phyloP scores from a whole-genome alignment of 495 filamentous ascomycete genomes.

The Tuber brumale region DNA sequence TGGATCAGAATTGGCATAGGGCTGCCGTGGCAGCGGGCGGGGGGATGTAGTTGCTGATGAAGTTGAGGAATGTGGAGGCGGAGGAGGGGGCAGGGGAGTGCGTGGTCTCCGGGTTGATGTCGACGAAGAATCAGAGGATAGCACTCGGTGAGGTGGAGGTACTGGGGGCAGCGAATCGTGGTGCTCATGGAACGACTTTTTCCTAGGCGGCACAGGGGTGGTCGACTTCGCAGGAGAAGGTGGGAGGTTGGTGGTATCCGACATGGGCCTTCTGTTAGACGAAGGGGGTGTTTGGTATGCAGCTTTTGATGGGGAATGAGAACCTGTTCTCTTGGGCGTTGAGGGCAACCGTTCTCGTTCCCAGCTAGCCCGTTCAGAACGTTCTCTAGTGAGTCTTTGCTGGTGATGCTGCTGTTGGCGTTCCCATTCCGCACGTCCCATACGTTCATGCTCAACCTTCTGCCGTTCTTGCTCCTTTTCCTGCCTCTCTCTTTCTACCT shows the following conservation, averaged over 20 bases:
- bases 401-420: constrained; percentile 14
- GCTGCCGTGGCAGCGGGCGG: constrained; percentile 38
- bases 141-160: constrained; percentile 27
- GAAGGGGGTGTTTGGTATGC: constrained; percentile 43
- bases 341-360: constrained; percentile 19
- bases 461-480: constrained; percentile 29
- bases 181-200: constrained; percentile 3
- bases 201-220: constrained; percentile 20
- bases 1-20: constrained; percentile 79
- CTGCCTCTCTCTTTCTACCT: constrained; percentile 20
- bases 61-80: constrained; percentile 38
- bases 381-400: constrained; percentile 48
- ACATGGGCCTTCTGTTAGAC: constrained; percentile 35
- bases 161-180: constrained; percentile 6
- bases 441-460: constrained; percentile 49
- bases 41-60: constrained; percentile 38
- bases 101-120: constrained; percentile 17
- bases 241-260: constrained; percentile 24
- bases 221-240: constrained; percentile 19
- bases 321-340: constrained; percentile 19
- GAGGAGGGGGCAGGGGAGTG: constrained; percentile 32
- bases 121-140: constrained; percentile 28
- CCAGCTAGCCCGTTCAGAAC: constrained; percentile 50
- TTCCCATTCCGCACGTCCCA: constrained; percentile 37
- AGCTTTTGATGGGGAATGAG: constrained; percentile 45